Evolutionary conservation across 202 grass and related monocot species (phyloP).

Genomic region (Panicum virgatum): DNA sequence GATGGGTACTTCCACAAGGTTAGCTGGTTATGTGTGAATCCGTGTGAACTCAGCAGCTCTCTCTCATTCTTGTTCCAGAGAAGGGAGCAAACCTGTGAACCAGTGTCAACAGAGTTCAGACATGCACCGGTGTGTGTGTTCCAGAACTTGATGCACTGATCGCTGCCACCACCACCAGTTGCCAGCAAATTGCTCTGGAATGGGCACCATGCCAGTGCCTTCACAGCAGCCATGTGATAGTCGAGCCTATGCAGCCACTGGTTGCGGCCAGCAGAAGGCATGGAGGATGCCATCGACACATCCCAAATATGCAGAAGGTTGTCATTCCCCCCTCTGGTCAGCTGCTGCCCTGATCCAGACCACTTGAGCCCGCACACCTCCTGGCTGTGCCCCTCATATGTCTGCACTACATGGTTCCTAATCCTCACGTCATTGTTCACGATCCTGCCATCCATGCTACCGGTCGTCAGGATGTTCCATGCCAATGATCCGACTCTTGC

Average conservation of each 20-base stretch:
- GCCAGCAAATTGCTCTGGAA: constrained; percentile 85
- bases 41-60: constrained; percentile 85
- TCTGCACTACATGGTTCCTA: constrained; percentile 58
- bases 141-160: constrained; percentile 94
- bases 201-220: constrained; percentile 91
- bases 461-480: constrained; percentile 81
- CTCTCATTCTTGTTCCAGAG: constrained; percentile 96
- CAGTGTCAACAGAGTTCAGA: constrained; percentile 73
- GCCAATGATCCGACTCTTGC: constrained; percentile 72
- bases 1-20: constrained; percentile 93
- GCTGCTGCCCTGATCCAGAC: constrained; percentile 68
- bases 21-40: constrained; percentile 74
- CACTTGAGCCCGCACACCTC: constrained; percentile 90
- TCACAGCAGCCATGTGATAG: constrained; percentile 73
- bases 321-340: constrained; percentile 81
- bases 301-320: constrained; percentile 91
- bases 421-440: constrained; percentile 83
- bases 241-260: constrained; percentile 72
- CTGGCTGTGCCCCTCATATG: constrained; percentile 68
- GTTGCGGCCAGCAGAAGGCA: constrained; percentile 45
- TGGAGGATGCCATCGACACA: constrained; percentile 61
- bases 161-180: constrained; percentile 65
- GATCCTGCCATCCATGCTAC: constrained; percentile 71
- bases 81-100: constrained; percentile 82
- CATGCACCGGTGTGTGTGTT: constrained; percentile 81